A percentile compares a stretch with the other conserved stretches of the same genome.
Conservation (phyloP, 2,329 filamentous ascomycete genomes). For the Talaromyces funiculosus region DNA sequence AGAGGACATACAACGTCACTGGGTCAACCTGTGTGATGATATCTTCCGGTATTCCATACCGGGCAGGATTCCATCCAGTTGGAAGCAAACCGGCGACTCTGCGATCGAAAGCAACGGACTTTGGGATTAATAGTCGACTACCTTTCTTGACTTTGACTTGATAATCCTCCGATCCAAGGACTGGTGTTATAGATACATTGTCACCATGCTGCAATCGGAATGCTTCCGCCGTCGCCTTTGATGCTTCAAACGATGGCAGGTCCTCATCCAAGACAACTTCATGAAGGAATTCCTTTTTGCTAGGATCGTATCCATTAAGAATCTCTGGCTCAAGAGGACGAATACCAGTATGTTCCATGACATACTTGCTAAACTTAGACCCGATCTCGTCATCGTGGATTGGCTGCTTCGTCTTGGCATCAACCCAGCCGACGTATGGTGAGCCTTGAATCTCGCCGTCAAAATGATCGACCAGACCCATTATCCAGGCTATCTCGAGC, state of each 20-base stretch:
- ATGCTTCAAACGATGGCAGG: slow-evolving; percentile 93
- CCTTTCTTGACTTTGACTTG: slow-evolving; percentile 93
- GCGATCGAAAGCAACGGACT: slow-evolving; percentile 93
- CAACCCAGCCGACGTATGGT: slow-evolving; percentile 93
- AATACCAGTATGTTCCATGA: slow-evolving; percentile 93
- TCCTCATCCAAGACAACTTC: slow-evolving; percentile 97
- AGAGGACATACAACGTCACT: slow-evolving; percentile 86
- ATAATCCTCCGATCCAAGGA: slow-evolving; percentile 67
- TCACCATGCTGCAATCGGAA: slow-evolving; percentile 96
- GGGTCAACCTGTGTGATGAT: slow-evolving; percentile 97
- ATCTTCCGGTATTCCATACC: slow-evolving; percentile 92
- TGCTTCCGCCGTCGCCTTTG: slow-evolving; percentile 93
- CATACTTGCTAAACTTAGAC: slow-evolving; percentile 92
- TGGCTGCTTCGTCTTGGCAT: slow-evolving; percentile 87
- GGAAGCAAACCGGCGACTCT: slow-evolving; percentile 96
- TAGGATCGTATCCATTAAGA: slow-evolving; percentile 73
- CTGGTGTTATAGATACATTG: slow-evolving; percentile 52
- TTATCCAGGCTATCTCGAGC: slow-evolving; percentile 99
- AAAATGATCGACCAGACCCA: slow-evolving; percentile 98
- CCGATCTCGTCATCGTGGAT: slow-evolving; percentile 58
- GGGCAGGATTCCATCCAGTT: slow-evolving; percentile 93
- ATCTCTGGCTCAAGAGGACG: slow-evolving; percentile 95
- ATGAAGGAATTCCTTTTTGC: slow-evolving; percentile 96
- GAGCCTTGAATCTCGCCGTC: slow-evolving; percentile 96
- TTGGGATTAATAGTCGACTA: slow-evolving; percentile 88